These are phyloP conservation scores for Sisymbrium altissimum DNA, from an alignment of 345 rosid species.

Conservation along the genomic window DNA sequence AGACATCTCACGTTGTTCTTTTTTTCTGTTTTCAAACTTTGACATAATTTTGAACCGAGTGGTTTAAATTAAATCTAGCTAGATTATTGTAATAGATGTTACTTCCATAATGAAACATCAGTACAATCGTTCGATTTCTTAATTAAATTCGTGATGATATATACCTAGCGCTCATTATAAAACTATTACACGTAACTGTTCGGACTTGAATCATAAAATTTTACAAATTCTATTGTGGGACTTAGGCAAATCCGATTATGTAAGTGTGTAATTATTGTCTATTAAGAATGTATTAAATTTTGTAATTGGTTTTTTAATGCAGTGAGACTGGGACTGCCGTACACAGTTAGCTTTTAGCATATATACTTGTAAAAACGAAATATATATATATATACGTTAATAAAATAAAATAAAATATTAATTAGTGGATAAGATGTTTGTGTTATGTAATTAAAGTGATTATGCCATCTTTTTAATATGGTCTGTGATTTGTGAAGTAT, in stretches of 20 bases:
- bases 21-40: background rate
- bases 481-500: slow-evolving; percentile 29
- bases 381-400: background rate
- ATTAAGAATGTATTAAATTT: background rate
- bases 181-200: background rate
- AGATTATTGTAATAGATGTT: background rate
- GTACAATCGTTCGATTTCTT: background rate
- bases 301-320: background rate
- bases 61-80: background rate
- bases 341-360: background rate
- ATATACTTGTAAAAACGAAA: background rate
- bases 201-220: background rate
- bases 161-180: background rate
- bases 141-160: background rate
- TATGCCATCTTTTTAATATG: slow-evolving; percentile 29
- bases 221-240: background rate
- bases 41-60: background rate
- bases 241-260: background rate
- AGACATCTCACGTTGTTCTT: slow-evolving; percentile 30
- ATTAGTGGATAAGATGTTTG: slow-evolving; percentile 19
- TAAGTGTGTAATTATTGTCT: background rate
- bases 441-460: slow-evolving; percentile 15
- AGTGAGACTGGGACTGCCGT: background rate
- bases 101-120: background rate
- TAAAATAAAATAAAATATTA: background rate